phyloP scores from a whole-genome alignment of 2,329 filamentous ascomycete species.

The Hypomyces perniciosus region DNA sequence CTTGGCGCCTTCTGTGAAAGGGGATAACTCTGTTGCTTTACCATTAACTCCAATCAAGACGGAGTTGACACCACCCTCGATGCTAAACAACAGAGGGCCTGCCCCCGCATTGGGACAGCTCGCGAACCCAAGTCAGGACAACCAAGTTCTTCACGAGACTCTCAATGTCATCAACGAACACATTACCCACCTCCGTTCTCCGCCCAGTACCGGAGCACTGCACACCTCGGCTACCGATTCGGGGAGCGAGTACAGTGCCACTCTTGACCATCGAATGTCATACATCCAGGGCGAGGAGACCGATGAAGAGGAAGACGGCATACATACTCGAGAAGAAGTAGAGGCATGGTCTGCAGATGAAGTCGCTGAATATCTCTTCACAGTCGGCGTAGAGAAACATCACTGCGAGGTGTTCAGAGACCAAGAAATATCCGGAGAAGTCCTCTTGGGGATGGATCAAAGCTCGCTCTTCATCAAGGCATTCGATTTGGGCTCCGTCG shows the following conservation, averaged over 20 bases:
- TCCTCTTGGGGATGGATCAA: constrained; percentile 90
- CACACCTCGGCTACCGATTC: constrained; percentile 62
- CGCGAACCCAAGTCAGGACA: constrained; percentile 43
- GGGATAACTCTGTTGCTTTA: constrained; percentile 31
- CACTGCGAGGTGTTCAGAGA: constrained; percentile 94
- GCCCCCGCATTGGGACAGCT: constrained; percentile 31
- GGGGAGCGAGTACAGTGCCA: constrained; percentile 83
- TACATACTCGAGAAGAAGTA: constrained; percentile 68
- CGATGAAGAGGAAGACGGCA: constrained; percentile 80
- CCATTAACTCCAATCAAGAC: constrained; percentile 39
- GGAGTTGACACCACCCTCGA: constrained; percentile 22
- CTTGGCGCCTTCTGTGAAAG: constrained; percentile 26
- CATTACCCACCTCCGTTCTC: constrained; percentile 73
- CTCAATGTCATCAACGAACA: constrained; percentile 95
- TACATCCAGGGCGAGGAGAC: constrained; percentile 94
- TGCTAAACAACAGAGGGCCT: constrained; percentile 23
- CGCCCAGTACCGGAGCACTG: constrained; percentile 46
- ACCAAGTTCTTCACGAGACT: constrained; percentile 85
- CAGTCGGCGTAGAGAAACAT: constrained; percentile 74
- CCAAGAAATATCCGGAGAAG: constrained; percentile 92
- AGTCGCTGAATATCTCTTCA: constrained; percentile 85
- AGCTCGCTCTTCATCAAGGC: constrained; percentile 92
- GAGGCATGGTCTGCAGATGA: constrained; percentile 71
- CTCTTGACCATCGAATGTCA: constrained; percentile 69
- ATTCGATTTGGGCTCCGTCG: constrained; percentile 87